Conservation (phyloP, 2,329 filamentous ascomycete genomes). For the Hypoxylon sp. region DNA sequence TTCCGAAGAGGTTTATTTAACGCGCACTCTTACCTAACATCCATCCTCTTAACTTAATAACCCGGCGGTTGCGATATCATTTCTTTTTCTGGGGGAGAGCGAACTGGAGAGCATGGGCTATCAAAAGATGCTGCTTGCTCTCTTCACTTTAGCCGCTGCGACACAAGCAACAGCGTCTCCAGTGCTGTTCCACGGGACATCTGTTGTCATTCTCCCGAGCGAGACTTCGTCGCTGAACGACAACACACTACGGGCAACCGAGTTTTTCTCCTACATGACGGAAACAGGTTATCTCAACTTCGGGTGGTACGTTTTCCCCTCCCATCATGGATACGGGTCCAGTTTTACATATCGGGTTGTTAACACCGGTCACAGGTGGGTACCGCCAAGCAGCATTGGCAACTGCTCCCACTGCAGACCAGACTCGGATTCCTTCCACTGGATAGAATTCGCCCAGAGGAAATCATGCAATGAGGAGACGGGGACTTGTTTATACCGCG, state of each 20-base stretch:
- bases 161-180: not conserved
- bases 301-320: conserved; percentile 18
- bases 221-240: not conserved
- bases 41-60: not conserved
- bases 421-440: conserved; percentile 25
- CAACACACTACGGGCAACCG: conserved; percentile 1
- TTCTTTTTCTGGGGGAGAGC: not conserved
- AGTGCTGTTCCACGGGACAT: conserved; percentile 9
- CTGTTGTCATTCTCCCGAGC: not conserved
- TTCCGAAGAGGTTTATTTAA: not conserved
- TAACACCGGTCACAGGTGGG: conserved; percentile 13
- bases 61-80: too few relatives aligned
- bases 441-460: conserved; percentile 24
- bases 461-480: conserved; percentile 15
- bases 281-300: conserved; percentile 22
- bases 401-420: not conserved
- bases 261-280: conserved; percentile 20
- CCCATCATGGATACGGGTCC: not conserved
- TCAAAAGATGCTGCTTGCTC: conserved; percentile 1
- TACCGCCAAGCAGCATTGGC: not conserved
- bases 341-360: not conserved
- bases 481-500: conserved; percentile 12
- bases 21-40: not conserved
- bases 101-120: not conserved
- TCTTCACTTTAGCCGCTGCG: conserved; percentile 1